Base-by-base conservation (phyloP, 257 asterid species). In the Fraxinus quadrangulata region DNA sequence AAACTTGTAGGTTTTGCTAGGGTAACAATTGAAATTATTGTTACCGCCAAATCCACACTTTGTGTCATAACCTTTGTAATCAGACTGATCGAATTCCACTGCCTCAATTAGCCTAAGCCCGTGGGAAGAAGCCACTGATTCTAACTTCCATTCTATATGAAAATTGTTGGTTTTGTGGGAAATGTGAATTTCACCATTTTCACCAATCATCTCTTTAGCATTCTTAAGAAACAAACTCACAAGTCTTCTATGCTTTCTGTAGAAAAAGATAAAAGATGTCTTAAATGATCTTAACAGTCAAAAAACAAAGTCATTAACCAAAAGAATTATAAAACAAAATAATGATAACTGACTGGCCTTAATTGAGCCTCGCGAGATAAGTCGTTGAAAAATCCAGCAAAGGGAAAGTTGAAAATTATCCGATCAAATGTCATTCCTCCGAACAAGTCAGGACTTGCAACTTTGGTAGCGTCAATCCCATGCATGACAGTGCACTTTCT, bases 201-300 rank as follows among this genome's bases (percentile, higher is more conserved):
- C 77, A 13, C 71, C 71, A 0, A 85, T 3, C 86, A 85, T 77
- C n/a, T 39, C 76, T 72, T 75, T 85, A 4, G 86, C 86, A 7
- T 83, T 83, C 80, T 24, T 59, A 81, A 85, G 39, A 68, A 83
- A 85, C 81, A 14, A 1, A 45, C 84, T 71, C 72, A 85, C 84
- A 0, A 85, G 81, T 8, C 59, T 39, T 26, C 79, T 79, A 63
- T 85, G 86, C 19, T 67, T 80, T 4, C 83, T 81, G 63, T 72
- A 23, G 9, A 56, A 23, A 24, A 26, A 21, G 28, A 66, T 39
- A 42, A 42, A 42, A 42, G 3, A 12, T 42, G 17, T 11, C 81
- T 81, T 51, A 16, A 9, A 56, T 19, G 0, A 1, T 2, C 67
- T 6, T 2, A 28, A 3, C 23, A 19, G 11, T 70, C 10, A 33